These are phyloP conservation scores for Nemania sp. DNA, from an alignment of 2,329 filamentous ascomycete genomes.

Conservation along the genomic window DNA sequence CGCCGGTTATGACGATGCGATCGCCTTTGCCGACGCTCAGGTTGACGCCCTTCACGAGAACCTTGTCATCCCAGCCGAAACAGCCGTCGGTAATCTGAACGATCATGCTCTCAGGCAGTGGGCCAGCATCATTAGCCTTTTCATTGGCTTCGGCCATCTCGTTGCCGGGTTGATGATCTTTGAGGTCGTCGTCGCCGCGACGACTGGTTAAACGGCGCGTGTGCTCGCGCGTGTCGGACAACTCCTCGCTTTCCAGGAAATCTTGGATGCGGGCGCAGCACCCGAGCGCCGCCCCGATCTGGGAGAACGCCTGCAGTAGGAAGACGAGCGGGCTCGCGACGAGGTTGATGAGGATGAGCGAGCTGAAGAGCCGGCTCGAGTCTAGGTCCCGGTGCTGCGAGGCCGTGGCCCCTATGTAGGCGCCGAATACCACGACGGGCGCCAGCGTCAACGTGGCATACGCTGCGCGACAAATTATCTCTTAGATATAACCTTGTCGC, in stretches of 20 bases:
- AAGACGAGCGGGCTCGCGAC: slow-evolving; percentile 24
- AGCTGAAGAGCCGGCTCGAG: slow-evolving; percentile 26
- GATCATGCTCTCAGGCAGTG: background rate
- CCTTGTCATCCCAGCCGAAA: slow-evolving; percentile 20
- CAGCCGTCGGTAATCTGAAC: slow-evolving; percentile 13
- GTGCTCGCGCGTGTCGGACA: slow-evolving; percentile 18
- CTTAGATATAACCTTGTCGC: background rate
- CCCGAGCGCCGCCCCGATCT: slow-evolving; percentile 26
- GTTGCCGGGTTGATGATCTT: background rate
- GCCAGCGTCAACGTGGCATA: slow-evolving; percentile 25
- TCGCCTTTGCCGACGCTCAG: slow-evolving; percentile 24
- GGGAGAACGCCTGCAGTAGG: slow-evolving; percentile 24
- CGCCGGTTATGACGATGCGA: slow-evolving; percentile 33
- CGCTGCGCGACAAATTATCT: slow-evolving; percentile 6
- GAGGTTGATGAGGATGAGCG: slow-evolving; percentile 29
- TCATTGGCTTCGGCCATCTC: background rate
- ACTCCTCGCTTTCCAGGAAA: slow-evolving; percentile 25
- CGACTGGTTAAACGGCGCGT: background rate
- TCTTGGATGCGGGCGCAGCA: slow-evolving; percentile 28
- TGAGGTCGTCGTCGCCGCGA: background rate
- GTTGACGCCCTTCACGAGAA: slow-evolving; percentile 28
- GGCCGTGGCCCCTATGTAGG: slow-evolving; percentile 23
- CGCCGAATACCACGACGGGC: slow-evolving; percentile 26
- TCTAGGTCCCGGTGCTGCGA: slow-evolving; percentile 18
- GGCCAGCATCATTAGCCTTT: background rate